Base-by-base conservation (phyloP, 768 basidiomycete species). In the Psilocybe cyanescens region DNA sequence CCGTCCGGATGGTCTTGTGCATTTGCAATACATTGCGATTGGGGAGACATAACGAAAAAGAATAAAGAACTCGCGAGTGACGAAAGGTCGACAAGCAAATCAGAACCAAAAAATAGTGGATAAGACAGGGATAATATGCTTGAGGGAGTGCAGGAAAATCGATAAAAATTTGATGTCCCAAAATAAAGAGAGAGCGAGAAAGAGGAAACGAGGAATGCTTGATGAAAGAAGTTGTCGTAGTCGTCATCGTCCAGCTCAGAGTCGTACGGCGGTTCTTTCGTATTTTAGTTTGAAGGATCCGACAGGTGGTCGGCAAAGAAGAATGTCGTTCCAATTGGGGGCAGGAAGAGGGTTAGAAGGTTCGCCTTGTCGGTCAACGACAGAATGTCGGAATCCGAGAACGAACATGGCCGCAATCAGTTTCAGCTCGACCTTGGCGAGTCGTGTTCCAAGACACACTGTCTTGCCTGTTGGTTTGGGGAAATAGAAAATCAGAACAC, bases 311-410 rank as follows among this genome's bases (percentile, higher is more conserved):
- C 86, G 83, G 72, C 90, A 90, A 59, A 86, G 75, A 46, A 90
- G 79, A 60, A 83, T 83, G 70, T 92, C 90, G 73, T 92, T 92
- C 91, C 91, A 92, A 68, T 92, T 88, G 8, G 91, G 91, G 39
- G 72, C 78, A 35, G 89, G 89, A 8, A 74, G 24, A 17, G 67
- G 64, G 64, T 67, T 61, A 76, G 72, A 56, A 6, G 74, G 74
- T 64, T 76, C 74, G 37, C 88, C 90, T 29, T 65, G 70, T 37
- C 73, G 73, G 68, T 91, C 86, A 12, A 90, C 83, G 59, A 87
- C 74, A 46, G 73, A 74, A 70, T 87, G 83, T 62, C 83, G 83
- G 70, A 86, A 89, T 30, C 85, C 85, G 51, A 91, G 75, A 24
- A 91, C 73, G 69, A 91, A 82, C 78, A 89, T 83, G 56, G 90